Percentiles rank a stretch among this genome's conserved stretches.
Conservation (phyloP, 805 yeast species). For the Saccharomycopsis sp. region DNA sequence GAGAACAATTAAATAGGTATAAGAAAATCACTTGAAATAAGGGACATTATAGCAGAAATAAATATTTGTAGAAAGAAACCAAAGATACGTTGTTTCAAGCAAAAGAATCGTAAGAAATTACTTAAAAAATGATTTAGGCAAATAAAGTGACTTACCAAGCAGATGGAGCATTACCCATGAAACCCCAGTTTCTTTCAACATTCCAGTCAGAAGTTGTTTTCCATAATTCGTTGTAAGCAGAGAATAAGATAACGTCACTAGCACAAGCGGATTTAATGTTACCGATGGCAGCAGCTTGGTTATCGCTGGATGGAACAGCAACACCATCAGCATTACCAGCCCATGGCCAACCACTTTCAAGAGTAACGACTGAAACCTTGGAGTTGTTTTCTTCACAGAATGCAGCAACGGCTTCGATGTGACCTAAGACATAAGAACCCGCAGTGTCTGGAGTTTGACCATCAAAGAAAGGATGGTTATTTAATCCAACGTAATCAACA, state of each 20-base stretch:
- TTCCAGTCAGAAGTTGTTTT: slow-evolving; percentile 45
- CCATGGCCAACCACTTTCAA: slow-evolving; percentile 70
- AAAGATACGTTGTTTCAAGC: too few relatives aligned
- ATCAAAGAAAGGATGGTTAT: slow-evolving; percentile 51
- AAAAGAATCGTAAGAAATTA: too few relatives aligned
- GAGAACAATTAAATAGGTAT: too few relatives aligned
- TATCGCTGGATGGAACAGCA: slow-evolving; percentile 43
- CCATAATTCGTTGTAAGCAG: slow-evolving; percentile 57
- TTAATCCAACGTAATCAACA: slow-evolving; percentile 56
- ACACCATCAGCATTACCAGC: slow-evolving; percentile 41
- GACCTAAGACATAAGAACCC: slow-evolving; percentile 18
- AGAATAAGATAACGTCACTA: slow-evolving; percentile 43
- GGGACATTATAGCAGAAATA: too few relatives aligned
- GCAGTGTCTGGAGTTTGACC: slow-evolving; percentile 16
- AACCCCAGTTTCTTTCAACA: slow-evolving; percentile 39
- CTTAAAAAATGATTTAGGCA: too few relatives aligned
- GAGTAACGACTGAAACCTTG: slow-evolving; percentile 34
- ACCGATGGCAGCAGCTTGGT: slow-evolving; percentile 43
- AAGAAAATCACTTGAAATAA: too few relatives aligned
- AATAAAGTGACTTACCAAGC: slow-evolving; percentile 18
- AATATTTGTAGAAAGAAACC: too few relatives aligned
- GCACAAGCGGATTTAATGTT: slow-evolving; percentile 38
- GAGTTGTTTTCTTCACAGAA: slow-evolving; percentile 19
- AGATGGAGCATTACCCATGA: slow-evolving; percentile 17
- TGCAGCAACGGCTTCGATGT: slow-evolving; percentile 17